These are phyloP conservation scores for Gaultheria prostrata DNA, from an alignment of 148 eudicot genomes.

Conservation along the genomic window DNA sequence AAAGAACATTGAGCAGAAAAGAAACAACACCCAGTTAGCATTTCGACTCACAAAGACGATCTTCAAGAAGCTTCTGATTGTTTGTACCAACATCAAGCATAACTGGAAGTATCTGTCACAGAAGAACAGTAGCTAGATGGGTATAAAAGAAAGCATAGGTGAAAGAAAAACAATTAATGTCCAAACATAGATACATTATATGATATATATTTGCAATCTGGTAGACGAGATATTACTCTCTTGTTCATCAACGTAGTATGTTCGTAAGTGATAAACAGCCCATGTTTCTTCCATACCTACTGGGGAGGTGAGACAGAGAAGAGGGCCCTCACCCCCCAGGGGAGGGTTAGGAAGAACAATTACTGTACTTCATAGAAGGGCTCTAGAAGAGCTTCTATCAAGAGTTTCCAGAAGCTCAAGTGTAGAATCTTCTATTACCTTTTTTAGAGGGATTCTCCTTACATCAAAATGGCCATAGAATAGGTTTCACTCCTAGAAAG, in stretches of 20 bases:
- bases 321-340: no score
- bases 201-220: background rate
- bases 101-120: conserved; percentile 75
- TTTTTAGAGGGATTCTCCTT: no score
- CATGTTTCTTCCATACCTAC: no score
- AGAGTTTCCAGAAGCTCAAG: no score
- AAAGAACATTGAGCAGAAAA: background rate
- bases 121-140: conserved; percentile 1
- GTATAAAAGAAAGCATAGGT: background rate
- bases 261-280: background rate
- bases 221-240: background rate
- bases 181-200: background rate
- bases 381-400: no score
- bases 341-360: no score
- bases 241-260: background rate
- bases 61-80: conserved; percentile 83
- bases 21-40: conserved; percentile 4
- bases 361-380: no score
- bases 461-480: no score
- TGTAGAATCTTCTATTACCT: no score
- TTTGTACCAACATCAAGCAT: conserved; percentile 99
- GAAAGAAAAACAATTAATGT: background rate
- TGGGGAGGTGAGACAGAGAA: no score
- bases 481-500: no score
- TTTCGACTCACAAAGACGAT: conserved; percentile 76